Conservation (phyloP, 306 rosid genomes). For the Sindora glabra region DNA sequence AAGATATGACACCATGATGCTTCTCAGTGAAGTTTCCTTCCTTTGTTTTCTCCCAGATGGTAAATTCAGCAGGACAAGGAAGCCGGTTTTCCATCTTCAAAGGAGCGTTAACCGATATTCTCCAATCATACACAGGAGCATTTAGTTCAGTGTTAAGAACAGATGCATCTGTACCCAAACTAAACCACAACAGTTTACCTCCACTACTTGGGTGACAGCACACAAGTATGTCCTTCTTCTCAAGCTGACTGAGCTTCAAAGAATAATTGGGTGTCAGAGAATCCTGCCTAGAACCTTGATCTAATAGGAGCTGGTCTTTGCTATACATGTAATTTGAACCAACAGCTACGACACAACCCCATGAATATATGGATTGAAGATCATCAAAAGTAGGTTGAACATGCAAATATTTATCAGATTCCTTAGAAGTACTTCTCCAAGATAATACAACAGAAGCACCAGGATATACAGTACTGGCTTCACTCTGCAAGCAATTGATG, state of each 20-base stretch:
- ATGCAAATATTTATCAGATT: conserved; percentile 63
- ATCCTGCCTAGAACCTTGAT: conserved; percentile 56
- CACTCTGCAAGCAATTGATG: conserved; percentile 28
- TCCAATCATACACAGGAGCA: conserved; percentile 93
- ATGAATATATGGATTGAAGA: conserved; percentile 49
- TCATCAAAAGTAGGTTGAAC: conserved; percentile 59
- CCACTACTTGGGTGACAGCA: conserved; percentile 55
- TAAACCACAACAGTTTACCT: conserved; percentile 70
- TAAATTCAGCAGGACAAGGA: conserved; percentile 84
- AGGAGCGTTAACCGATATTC: conserved; percentile 75
- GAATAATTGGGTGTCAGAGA: conserved; percentile 33
- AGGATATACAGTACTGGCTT: conserved; percentile 42
- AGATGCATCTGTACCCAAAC: conserved; percentile 83
- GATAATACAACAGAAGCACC: conserved; percentile 65
- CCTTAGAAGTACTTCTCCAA: conserved; percentile 75
- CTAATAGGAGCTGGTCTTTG: conserved; percentile 58
- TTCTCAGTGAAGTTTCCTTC: conserved; percentile 61
- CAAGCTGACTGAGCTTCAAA: conserved; percentile 77
- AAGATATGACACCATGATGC: conserved; percentile 55
- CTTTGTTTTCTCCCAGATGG: conserved; percentile 62
- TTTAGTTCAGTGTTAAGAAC: conserved; percentile 91
- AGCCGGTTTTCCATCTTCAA: conserved; percentile 85
- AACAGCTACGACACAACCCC: conserved; percentile 56
- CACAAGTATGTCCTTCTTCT: conserved; percentile 80
- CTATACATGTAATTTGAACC: conserved; percentile 70